phyloP scores from a whole-genome alignment of 176 grass and related monocot species.

The Avena sativa region DNA sequence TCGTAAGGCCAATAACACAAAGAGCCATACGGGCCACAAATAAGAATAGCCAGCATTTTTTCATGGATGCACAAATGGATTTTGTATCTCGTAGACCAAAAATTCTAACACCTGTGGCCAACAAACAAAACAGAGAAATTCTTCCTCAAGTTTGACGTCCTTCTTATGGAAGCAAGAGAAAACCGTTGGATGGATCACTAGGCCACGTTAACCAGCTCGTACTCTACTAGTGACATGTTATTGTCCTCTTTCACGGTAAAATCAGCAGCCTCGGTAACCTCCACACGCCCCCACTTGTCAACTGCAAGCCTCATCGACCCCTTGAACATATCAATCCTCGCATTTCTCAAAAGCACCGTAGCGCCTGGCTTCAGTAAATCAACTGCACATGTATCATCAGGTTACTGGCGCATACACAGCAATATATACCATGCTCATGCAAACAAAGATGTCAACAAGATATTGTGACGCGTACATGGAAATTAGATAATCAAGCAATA shows the following conservation, averaged over 20 bases:
- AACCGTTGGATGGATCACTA: conserved; percentile 7
- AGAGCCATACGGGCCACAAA: not conserved
- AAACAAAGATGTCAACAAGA: not conserved
- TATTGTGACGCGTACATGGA: not conserved
- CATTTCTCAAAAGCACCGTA: conserved; percentile 18
- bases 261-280: conserved; percentile 32
- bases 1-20: not conserved
- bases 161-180: conserved; percentile 1
- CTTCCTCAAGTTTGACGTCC: not conserved
- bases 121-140: not conserved
- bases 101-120: not conserved
- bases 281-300: conserved; percentile 36
- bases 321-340: conserved; percentile 30
- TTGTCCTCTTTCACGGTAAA: conserved; percentile 36
- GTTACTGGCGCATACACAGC: not conserved
- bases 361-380: conserved; percentile 26
- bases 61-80: not conserved
- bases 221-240: conserved; percentile 35
- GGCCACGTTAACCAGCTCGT: conserved; percentile 31
- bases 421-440: not conserved
- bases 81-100: not conserved
- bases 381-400: conserved; percentile 21
- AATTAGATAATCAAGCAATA: not conserved
- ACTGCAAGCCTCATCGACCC: conserved; percentile 30
- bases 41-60: not conserved